Conservation (phyloP, 352 stramenopile genomes). For the Plasmopara halstedii region DNA sequence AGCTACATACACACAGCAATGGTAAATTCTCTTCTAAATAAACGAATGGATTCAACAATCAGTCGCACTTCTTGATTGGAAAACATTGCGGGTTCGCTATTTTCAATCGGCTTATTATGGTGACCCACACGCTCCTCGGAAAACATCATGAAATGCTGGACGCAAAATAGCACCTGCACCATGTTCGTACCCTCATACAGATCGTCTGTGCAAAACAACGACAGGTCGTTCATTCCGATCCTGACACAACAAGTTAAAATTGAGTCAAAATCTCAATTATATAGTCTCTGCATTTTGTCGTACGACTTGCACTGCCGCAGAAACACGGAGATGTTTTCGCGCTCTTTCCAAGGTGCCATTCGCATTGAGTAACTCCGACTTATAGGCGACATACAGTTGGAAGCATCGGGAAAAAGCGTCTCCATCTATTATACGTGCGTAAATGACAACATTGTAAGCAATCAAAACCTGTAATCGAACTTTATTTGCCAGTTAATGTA, state of each 20-base stretch:
- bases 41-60: not conserved
- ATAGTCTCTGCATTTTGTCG: slow-evolving; percentile 4
- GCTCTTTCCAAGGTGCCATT: slow-evolving; percentile 80
- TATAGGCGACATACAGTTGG: slow-evolving; percentile 54
- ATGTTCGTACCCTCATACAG: slow-evolving; percentile 82
- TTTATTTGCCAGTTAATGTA: slow-evolving; percentile 5
- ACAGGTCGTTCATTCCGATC: slow-evolving; percentile 77
- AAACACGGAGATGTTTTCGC: slow-evolving; percentile 80
- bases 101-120: slow-evolving; percentile 34
- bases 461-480: not conserved
- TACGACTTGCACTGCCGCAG: slow-evolving; percentile 77
- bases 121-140: slow-evolving; percentile 38
- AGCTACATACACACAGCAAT: too few species aligned
- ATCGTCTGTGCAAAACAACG: slow-evolving; percentile 78
- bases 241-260: slow-evolving; percentile 18
- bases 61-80: slow-evolving; percentile 55
- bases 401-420: slow-evolving; percentile 45
- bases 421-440: slow-evolving; percentile 22
- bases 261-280: not conserved
- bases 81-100: slow-evolving; percentile 35
- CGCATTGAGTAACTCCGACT: slow-evolving; percentile 58
- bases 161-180: slow-evolving; percentile 71
- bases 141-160: slow-evolving; percentile 73
- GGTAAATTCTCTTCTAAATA: not conserved
- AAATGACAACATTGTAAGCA: not conserved